Conservation (phyloP, 192 early-diverging fungal genomes). For the Phlyctochytrium planicorne region DNA sequence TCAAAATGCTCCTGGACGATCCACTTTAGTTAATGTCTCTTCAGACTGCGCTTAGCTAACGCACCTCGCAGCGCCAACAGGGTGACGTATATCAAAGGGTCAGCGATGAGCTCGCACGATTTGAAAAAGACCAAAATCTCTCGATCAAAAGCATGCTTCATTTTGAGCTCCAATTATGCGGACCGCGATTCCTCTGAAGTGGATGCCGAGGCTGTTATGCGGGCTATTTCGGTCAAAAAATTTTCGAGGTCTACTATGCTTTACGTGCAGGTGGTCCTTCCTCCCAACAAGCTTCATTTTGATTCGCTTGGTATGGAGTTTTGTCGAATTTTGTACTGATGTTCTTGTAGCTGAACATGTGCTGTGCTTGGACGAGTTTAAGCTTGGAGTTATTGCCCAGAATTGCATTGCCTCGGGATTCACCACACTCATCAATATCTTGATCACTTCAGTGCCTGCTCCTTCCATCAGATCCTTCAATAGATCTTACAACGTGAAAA, state of each 20-base stretch:
- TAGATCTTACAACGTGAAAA: constrained; percentile 28
- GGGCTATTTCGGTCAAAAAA: constrained; percentile 70
- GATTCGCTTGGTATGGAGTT: constrained; percentile 49
- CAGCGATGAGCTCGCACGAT: constrained; percentile 56
- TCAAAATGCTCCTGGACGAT: constrained; percentile 49
- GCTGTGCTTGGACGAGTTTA: constrained; percentile 72
- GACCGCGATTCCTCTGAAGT: constrained; percentile 48
- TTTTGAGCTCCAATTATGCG: constrained; percentile 56
- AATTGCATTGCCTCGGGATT: constrained; percentile 70
- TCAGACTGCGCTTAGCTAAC: neutral
- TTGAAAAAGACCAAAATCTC: constrained; percentile 53
- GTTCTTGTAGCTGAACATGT: constrained; percentile 54
- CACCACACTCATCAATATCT: constrained; percentile 62
- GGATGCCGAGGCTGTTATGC: constrained; percentile 71
- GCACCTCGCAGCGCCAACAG: constrained; percentile 39
- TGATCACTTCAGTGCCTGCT: constrained; percentile 67
- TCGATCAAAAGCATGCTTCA: constrained; percentile 59
- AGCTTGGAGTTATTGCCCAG: constrained; percentile 68
- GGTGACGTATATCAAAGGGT: constrained; percentile 70
- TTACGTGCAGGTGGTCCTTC: constrained; percentile 63
- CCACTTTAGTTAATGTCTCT: constrained; percentile 48
- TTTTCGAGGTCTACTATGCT: constrained; percentile 41
- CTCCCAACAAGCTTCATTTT: constrained; percentile 71
- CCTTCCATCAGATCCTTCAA: constrained; percentile 24
- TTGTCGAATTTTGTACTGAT: constrained; percentile 3